Evolutionary conservation across 108 stramenopile genomes (phyloP), one percentile per base, ranked within the genome.

Genomic region (Bacterosira constricta): DNA sequence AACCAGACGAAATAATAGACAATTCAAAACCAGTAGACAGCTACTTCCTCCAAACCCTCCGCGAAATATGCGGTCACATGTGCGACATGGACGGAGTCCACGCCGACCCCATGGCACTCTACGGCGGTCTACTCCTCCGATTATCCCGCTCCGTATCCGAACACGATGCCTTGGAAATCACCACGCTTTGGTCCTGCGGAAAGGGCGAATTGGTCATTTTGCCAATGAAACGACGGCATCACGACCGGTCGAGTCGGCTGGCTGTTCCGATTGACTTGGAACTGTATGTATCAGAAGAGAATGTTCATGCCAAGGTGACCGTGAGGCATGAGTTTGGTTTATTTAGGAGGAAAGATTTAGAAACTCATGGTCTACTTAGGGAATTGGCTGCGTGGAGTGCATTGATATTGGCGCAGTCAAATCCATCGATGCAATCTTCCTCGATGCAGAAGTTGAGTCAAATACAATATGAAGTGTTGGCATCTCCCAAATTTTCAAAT

Each of bases 241-340:
- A 80, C 25, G 5, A 3, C 56, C 49, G 26, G 27, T 17, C n/a
- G 20, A 31, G 44, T 12, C 29, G 58, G 13, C 21, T 57, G 42
- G 35, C 67, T 18, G 41, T 47, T 11, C 81, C 86, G 0, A 71
- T 84, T 10, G 72, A 84, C 30, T 59, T 93, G 60, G 85, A 90
- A 31, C 21, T 93, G 25, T 93, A 83, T 70, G 83, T 83, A 1
- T 68, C 83, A 23, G 38, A 37, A 6, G 89, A 89, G 1, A 71
- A 82, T 37, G 70, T 93, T 27, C 92, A 93, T 54, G 75, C 84
- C 34, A 75, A 67, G 35, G 58, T 93, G 11, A 74, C 73, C 13
- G 76, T 79, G 55, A 69, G 56, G 13, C 76, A 75, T 47, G 71
- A 73, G 21, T 83, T 86, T 51, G 92, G 92, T 41, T 41, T 93